A percentile compares a stretch with the other conserved stretches of the same genome.
phyloP scores from a whole-genome alignment of 1,284 basidiomycete genomes.

The Rhodofomes roseus region DNA sequence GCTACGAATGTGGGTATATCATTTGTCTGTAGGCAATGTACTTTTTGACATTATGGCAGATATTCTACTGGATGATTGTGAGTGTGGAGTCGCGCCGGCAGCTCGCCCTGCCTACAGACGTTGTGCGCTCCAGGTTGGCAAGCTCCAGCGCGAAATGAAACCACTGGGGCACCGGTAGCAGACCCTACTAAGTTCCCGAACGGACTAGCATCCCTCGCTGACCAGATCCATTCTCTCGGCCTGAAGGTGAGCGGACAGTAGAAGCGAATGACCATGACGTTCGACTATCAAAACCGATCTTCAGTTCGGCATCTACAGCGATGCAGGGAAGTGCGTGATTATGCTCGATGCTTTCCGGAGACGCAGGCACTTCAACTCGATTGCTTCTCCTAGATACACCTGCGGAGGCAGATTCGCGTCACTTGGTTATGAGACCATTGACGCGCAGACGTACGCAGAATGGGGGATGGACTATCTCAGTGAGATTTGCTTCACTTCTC shows the following conservation, averaged over 20 bases:
- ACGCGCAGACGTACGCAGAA: slow-evolving; percentile 42
- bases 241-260: slow-evolving; percentile 39
- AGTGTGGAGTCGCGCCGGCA: slow-evolving; percentile 7
- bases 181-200: slow-evolving; percentile 41
- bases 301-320: slow-evolving; percentile 45
- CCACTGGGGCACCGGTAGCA: slow-evolving; percentile 28
- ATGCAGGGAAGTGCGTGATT: slow-evolving; percentile 34
- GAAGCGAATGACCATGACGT: not conserved
- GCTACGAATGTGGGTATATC: slow-evolving; percentile 30
- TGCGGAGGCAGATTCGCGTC: slow-evolving; percentile 42
- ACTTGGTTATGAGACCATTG: slow-evolving; percentile 42
- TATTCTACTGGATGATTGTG: slow-evolving; percentile 33
- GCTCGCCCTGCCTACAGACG: not conserved
- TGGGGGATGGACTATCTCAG: slow-evolving; percentile 44
- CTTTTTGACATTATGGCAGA: slow-evolving; percentile 18
- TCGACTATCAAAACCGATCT: not conserved
- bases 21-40: not conserved
- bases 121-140: slow-evolving; percentile 28
- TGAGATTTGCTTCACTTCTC: slow-evolving; percentile 16
- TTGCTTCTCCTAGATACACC: slow-evolving; percentile 29
- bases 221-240: slow-evolving; percentile 38
- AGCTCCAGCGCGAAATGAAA: slow-evolving; percentile 25
- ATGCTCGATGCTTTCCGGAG: too few relatives aligned
- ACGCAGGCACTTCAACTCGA: too few relatives aligned
- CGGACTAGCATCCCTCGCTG: slow-evolving; percentile 39